Base-by-base conservation (phyloP, 108 stramenopile species). In the Cyclostephanos invisitatus region DNA sequence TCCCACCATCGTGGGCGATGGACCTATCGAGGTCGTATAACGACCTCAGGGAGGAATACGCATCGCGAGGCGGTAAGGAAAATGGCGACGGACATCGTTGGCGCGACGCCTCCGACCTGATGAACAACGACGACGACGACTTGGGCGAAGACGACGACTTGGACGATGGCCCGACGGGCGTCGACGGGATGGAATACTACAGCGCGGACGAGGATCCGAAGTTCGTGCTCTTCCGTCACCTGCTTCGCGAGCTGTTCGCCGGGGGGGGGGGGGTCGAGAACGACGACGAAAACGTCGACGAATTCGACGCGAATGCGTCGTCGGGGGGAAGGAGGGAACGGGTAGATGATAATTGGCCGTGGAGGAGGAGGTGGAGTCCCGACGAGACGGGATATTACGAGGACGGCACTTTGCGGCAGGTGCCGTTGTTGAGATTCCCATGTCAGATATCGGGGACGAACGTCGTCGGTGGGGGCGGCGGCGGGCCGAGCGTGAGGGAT, bases 201-300 rank as follows among this genome's bases (percentile, higher is more conserved):
- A 37, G 44, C 20, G 36, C 44, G 47, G 72, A 78, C 14, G 66
- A 82, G 57, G 70, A 73, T 64, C 78, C 78, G 7, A 79, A 83
- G 51, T 50, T 49, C 46, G 58, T 83, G 12, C 65, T 93, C 2
- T 90, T 90, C 71, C 89, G 89, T 8, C 68, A 81, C 22, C 73
- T 92, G 50, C 74, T 92, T 2, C 76, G 87, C 24, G 89, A 89
- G 66, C 83, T 85, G 27, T 72, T 87, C 12, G 71, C 81, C 22
- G 83, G 81, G 3, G 58, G 48, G 0, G 54, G 40, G 29, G 58
- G 68, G 7, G 42, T 50, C 11, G 75, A 64, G 0, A 42, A 77
- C 18, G 74, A 18, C 58, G 78, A 64, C 61, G 75, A 75, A 60
- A 68, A 32, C 77, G 78, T 57, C 78, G 84, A 24, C 64, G 70